Evolutionary conservation across 2,329 filamentous ascomycete genomes (phyloP), one percentile per base, ranked within the genome.

Genomic region (Dryadomyces quercivorus): DNA sequence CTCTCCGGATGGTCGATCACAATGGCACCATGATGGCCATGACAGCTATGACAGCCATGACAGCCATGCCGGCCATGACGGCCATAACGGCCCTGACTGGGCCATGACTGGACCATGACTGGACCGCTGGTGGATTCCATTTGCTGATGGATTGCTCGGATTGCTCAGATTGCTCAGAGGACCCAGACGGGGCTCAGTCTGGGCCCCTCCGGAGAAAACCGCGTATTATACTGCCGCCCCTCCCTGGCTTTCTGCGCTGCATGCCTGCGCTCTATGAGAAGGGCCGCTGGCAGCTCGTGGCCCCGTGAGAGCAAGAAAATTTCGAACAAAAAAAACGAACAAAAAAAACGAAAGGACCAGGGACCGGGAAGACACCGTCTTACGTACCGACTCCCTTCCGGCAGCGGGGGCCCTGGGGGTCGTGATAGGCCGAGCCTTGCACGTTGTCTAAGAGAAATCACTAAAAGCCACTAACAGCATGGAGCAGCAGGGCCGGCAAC

Each of bases 401-500:
- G 34, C 26, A 31, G 26, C 26, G 26, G 26, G 26, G 26, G 26
- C 8, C 26, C 26, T 4, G 8, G 9, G 34, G n/a, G 10, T 21
- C 54, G 45, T 60, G 58, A 60, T 60, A 60, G 58, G 58, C 54
- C 52, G 51, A 56, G 57, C 54, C 52, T 55, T 38, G 43, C 36
- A 12, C 21, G 53, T 59, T 59, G 50, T 57, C 53, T 55, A 59
- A 58, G 47, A 54, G 50, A 53, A 56, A 55, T 53, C 45, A 57
- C 58, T 57, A 58, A 59, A 51, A 55, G 44, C 54, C 45, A 57
- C 58, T 57, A 58, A 59, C 53, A 55, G 44, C 36, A 55, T 36
- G 38, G 36, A 58, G 58, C 53, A 55, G 44, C 36, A 56, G 26
- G 44, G 36, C 22, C 22, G 50, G 48, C 50, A 55, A 52, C 56